A percentile compares a stretch with the other conserved stretches of the same genome.
These are phyloP conservation scores for Pseudophaeomoniella oleicola DNA, from an alignment of 2,329 filamentous ascomycete species.

Conservation along the genomic window DNA sequence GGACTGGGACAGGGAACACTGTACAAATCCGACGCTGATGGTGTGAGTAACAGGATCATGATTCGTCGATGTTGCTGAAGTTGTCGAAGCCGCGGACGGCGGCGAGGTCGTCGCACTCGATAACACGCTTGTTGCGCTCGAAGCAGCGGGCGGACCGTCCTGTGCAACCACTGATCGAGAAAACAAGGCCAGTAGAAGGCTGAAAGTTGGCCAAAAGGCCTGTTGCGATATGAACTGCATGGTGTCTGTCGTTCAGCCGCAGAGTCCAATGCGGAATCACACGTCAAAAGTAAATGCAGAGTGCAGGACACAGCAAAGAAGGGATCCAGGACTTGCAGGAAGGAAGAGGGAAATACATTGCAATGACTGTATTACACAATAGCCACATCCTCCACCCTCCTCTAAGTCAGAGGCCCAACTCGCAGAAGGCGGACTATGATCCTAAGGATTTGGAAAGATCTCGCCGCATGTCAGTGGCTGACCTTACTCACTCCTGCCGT, in stretches of 20 bases:
- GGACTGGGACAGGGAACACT: neutral
- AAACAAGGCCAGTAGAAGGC: neutral
- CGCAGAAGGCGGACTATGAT: too few species aligned
- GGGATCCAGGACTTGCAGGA: neutral
- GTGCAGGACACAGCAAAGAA: neutral
- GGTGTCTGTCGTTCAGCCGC: neutral
- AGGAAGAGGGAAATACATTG: neutral
- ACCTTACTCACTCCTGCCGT: neutral
- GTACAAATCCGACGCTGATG: neutral
- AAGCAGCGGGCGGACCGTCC: too few species aligned
- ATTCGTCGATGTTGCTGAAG: neutral
- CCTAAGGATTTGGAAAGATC: too few species aligned
- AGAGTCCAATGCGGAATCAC: neutral
- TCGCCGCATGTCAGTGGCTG: too few species aligned
- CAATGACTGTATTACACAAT: neutral
- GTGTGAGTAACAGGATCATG: neutral
- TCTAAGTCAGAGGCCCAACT: too few species aligned
- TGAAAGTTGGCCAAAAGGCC: neutral
- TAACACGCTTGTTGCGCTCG: neutral
- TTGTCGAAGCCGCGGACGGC: neutral
- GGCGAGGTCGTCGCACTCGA: neutral
- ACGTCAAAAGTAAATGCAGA: neutral
- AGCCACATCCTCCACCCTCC: neutral
- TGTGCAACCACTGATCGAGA: neutral
- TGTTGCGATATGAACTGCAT: neutral